These are phyloP conservation scores for Colletotrichum sp. DNA, from an alignment of 2,329 filamentous ascomycete genomes.

Conservation along the genomic window DNA sequence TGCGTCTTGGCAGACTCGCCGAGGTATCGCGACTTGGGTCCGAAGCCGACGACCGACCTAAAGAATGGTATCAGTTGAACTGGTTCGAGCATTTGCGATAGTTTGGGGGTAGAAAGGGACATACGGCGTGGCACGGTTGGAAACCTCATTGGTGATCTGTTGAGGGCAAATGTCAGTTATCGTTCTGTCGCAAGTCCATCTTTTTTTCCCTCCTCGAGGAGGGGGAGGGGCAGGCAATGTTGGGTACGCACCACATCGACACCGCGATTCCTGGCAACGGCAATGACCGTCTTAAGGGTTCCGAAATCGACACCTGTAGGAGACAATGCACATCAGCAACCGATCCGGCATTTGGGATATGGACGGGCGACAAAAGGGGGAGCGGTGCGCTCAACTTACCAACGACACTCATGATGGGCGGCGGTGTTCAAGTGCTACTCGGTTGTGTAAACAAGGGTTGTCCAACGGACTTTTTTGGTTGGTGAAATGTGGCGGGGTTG, in stretches of 20 bases:
- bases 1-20: constrained; percentile 97
- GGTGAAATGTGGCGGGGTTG: constrained; percentile 13
- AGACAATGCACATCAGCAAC: constrained; percentile 19
- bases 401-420: constrained; percentile 59
- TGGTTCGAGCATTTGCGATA: constrained; percentile 16
- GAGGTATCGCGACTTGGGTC: constrained; percentile 90
- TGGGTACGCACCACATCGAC: constrained; percentile 90
- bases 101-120: constrained; percentile 42
- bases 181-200: background rate
- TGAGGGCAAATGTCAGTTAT: constrained; percentile 25
- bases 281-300: constrained; percentile 95
- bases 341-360: background rate
- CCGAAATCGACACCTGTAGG: constrained; percentile 85
- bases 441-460: constrained; percentile 14
- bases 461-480: background rate
- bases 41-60: constrained; percentile 93
- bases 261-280: constrained; percentile 96
- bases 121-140: constrained; percentile 97
- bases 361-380: background rate
- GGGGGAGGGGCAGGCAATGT: constrained; percentile 16
- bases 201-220: background rate
- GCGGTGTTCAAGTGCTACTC: constrained; percentile 17
- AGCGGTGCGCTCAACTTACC: constrained; percentile 41
- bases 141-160: constrained; percentile 98
- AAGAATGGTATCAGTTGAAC: constrained; percentile 10